Evolutionary conservation across 2,329 filamentous ascomycete genomes (phyloP), one percentile per base, ranked within the genome.

Genomic region (Elsinoe fawcettii): DNA sequence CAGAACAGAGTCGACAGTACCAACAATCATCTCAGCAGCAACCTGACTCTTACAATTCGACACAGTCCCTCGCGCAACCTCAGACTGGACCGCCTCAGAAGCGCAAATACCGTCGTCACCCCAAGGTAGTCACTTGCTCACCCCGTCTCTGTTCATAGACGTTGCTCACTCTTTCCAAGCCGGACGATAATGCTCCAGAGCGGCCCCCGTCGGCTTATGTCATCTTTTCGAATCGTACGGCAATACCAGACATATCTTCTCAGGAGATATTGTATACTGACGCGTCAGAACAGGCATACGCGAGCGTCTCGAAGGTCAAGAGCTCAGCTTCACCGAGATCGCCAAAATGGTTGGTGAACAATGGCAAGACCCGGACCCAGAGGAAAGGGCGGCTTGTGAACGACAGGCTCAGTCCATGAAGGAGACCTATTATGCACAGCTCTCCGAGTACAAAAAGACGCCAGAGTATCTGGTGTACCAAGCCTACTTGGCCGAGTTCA

Each of bases 201-300:
- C 78, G 88, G 22, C 87, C 88, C 1, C 86, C 87, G 0, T 92
- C 88, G 3, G 88, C 88, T 51, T 92, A 92, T 71, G 88, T 92
- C 11, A 80, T 92, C 14, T 93, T 93, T 66, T 91, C 88, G 0
- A 92, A 92, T 65, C 88, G 86, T 88, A 71, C 74, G 85, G 77
- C 30, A 5, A 7, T 43, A 32, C 53, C 34, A 5, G 27, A 30
- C 5, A 30, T 30, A 30, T 5, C 27, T 27, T 27, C 8, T 11
- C 11, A 8, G 14, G 22, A 12, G 37, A 1, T 25, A 32, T 6
- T 54, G 49, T 32, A 7, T 8, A 44, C 25, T 32, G 4, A 16
- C 20, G 0, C 62, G 41, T 25, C 22, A 23, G 3, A 5, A 22
- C 11, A 88, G 85, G 87, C 71, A 86, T 90, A 71, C 82, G 88